Percentiles rank a stretch among this genome's conserved stretches.
These are phyloP conservation scores for Acanthamoeba castellanii DNA, from an alignment of 208 protist genomes.

Conservation along the genomic window DNA sequence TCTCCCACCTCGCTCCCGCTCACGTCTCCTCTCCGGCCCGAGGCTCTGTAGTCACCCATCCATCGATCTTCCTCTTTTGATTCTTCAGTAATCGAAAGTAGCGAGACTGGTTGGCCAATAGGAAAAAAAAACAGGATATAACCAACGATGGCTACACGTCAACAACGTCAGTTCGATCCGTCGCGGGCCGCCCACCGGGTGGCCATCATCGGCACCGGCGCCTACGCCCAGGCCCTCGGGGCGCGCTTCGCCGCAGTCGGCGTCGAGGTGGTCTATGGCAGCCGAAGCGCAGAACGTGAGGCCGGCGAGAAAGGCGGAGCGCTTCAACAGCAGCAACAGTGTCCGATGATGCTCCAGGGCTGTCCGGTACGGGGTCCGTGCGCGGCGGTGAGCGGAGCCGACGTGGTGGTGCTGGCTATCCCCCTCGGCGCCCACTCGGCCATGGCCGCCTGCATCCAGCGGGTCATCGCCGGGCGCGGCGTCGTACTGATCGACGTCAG, in stretches of 20 bases:
- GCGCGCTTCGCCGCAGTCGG: not conserved
- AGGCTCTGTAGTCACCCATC: too few relatives aligned
- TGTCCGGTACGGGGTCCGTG: constrained; percentile 25
- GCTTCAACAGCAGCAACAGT: not conserved
- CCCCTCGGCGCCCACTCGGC: constrained; percentile 42
- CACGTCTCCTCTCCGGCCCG: too few relatives aligned
- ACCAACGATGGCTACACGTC: not conserved
- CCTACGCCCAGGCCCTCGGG: constrained; percentile 5
- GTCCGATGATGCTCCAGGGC: constrained; percentile 37
- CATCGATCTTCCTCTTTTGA: too few relatives aligned
- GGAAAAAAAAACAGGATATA: not conserved
- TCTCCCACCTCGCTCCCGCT: too few relatives aligned
- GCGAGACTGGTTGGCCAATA: too few relatives aligned
- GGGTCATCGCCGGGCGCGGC: not conserved
- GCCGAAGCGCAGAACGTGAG: not conserved
- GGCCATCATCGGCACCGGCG: constrained; percentile 25
- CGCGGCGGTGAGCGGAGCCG: constrained; percentile 1
- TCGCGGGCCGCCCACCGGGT: not conserved
- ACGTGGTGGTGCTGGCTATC: constrained; percentile 59
- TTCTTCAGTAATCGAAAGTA: too few relatives aligned
- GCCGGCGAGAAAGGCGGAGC: not conserved
- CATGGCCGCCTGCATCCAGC: constrained; percentile 58
- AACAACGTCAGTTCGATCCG: not conserved
- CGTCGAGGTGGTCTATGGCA: constrained; percentile 3
- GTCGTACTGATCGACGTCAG: constrained; percentile 60